Conservation (phyloP, 2,329 filamentous ascomycete species). For the Hypoxylon sp. region DNA sequence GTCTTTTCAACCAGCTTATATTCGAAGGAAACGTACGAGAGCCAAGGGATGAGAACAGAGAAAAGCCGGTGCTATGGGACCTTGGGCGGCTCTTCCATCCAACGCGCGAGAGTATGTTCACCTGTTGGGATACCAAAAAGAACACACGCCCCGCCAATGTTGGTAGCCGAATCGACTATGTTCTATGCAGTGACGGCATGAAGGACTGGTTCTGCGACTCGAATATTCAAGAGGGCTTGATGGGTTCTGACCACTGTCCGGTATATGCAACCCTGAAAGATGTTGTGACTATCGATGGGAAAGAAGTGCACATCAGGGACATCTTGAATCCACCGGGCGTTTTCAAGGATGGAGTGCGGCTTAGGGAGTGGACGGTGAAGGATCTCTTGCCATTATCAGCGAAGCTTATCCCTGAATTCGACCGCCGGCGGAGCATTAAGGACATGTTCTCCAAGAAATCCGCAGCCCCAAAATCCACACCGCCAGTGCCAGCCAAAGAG, state of each 20-base stretch:
- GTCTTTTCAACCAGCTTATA: constrained; percentile 89
- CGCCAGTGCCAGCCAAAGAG: constrained; percentile 38
- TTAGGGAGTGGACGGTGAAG: constrained; percentile 75
- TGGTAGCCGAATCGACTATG: constrained; percentile 93
- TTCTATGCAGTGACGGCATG: constrained; percentile 85
- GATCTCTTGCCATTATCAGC: constrained; percentile 82
- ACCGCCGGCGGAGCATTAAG: constrained; percentile 85
- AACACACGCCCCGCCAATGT: constrained; percentile 97
- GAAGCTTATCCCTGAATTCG: constrained; percentile 88
- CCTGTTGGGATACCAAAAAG: constrained; percentile 95
- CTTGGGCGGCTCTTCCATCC: constrained; percentile 87
- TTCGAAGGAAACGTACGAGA: constrained; percentile 78
- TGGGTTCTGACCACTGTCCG: constrained; percentile 97
- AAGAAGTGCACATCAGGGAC: constrained; percentile 72
- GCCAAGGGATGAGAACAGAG: constrained; percentile 76
- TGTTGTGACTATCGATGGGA: constrained; percentile 65
- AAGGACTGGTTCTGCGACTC: constrained; percentile 83
- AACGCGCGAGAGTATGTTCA: constrained; percentile 89
- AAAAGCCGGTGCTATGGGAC: constrained; percentile 83
- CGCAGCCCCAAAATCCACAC: constrained; percentile 45
- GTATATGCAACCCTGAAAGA: constrained; percentile 85
- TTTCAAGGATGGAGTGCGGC: constrained; percentile 76
- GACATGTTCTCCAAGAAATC: constrained; percentile 87
- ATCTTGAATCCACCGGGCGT: constrained; percentile 82
- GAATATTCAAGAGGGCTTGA: constrained; percentile 92